Evolutionary conservation across 2,329 filamentous ascomycete species (phyloP), one percentile per base, ranked within the genome.

Genomic region (Immersiporthe knoxdaviesiana): DNA sequence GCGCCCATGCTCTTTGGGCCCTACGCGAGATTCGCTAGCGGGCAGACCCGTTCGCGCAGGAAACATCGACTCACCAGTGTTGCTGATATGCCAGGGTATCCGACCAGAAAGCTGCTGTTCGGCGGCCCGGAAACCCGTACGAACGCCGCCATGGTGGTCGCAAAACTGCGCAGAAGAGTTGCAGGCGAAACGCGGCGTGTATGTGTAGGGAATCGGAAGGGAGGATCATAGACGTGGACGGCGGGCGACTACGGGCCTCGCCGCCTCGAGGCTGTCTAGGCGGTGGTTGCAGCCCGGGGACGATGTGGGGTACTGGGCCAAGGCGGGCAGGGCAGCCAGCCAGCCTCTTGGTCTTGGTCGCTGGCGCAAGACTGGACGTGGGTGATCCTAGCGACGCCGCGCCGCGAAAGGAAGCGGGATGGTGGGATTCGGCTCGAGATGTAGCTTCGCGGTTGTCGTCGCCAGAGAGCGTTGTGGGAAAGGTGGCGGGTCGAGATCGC

Each of bases 41-140:
- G 27, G 73, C 70, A 70, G 54, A 30, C 37, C 6, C n/a, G n/a
- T n/a, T 37, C 70, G 35, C 47, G 44, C 61, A 64, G 27, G 47
- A n/a, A n/a, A 41, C 24, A 30, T 56, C 41, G 61, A 88, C 93
- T 82, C 87, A 97, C 94, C 88, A 97, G 82, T 50, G 96, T 99
- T 77, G 96, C 96, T 68, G 95, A 97, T 81, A 99, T 98, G 75
- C 96, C 96, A 68, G 96, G 96, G 81, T 98, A 99, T 75, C 96
- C 96, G 75, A 98, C 93, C 73, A 98, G 87, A 79, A 97, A 97
- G 82, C 92, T 96, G 82, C 93, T 96, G 83, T 99, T 99, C 75
- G 96, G 94, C 79, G 94, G 94, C 79, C 96, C 96, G 74, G 94
- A 97, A 82, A 99, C 94, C 87, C 96, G 92, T 84, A 99, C 96